Conservation (phyloP, 768 basidiomycete species). For the Mycena albidolilacea region DNA sequence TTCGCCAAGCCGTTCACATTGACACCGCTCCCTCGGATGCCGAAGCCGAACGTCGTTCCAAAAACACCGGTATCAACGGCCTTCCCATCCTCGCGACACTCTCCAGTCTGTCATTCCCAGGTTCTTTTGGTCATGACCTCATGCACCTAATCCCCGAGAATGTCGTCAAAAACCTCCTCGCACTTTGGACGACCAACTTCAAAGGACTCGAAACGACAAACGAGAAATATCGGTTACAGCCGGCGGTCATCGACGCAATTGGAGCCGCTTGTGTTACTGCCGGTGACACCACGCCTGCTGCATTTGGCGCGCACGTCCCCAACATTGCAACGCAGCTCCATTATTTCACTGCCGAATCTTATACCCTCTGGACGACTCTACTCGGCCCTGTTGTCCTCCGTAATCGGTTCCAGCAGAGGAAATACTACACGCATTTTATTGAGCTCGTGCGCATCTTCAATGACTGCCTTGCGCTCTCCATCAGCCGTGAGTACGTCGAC, state of each 20-base stretch:
- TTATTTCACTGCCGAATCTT: too few species aligned
- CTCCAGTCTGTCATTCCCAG: too few species aligned
- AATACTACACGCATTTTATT: constrained; percentile 14
- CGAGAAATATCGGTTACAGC: not conserved
- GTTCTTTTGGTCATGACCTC: too few species aligned
- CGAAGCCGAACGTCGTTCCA: not conserved
- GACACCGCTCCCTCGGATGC: not conserved
- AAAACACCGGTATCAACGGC: not conserved
- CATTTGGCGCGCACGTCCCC: too few species aligned
- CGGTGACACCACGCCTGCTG: not conserved
- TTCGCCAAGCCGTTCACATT: not conserved
- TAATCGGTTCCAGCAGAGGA: not conserved
- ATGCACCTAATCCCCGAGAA: not conserved
- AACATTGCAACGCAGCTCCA: too few species aligned
- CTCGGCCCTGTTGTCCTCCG: too few species aligned
- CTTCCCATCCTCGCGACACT: too few species aligned
- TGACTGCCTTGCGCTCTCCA: not conserved
- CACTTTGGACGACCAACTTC: not conserved
- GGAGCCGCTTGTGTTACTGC: not conserved
- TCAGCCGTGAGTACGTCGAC: constrained; percentile 16
- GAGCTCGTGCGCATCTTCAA: constrained; percentile 9
- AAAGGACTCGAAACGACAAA: not conserved
- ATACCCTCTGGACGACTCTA: too few species aligned
- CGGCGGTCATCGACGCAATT: not conserved
- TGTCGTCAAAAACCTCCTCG: not conserved